Percentiles rank a stretch among this genome's conserved stretches.
Conservation (phyloP, 257 asterid species). For the Ehretia macrophylla region DNA sequence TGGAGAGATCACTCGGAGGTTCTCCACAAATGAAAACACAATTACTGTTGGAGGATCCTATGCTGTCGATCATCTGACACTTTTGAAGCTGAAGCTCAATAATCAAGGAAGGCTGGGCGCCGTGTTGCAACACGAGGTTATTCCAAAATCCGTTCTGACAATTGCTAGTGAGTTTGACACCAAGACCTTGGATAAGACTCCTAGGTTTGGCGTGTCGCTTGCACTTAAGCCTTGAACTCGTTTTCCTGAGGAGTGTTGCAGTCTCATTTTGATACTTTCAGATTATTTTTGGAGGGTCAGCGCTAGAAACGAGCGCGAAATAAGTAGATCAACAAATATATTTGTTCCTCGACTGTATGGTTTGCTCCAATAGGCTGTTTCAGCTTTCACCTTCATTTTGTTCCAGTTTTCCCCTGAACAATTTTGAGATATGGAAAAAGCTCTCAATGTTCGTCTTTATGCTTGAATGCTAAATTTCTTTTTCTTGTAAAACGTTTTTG, state of each 20-base stretch:
- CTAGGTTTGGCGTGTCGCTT: conserved; percentile 54
- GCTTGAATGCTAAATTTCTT: no score
- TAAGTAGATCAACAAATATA: neutral
- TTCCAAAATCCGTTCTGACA: conserved; percentile 44
- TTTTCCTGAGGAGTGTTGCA: neutral
- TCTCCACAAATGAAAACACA: conserved; percentile 66
- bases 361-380: no score
- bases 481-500: no score
- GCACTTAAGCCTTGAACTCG: conserved; percentile 50
- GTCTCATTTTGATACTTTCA: neutral
- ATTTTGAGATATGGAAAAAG: no score
- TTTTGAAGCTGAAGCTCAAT: conserved; percentile 57
- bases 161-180: conserved; percentile 65
- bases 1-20: conserved; percentile 52
- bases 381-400: no score
- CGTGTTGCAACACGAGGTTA: conserved; percentile 59
- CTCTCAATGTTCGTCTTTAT: no score
- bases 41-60: conserved; percentile 63
- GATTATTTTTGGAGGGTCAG: neutral
- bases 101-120: conserved; percentile 57
- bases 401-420: no score
- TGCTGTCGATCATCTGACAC: conserved; percentile 47
- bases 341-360: neutral
- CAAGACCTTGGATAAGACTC: conserved; percentile 60
- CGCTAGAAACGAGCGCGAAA: neutral